Conservation (phyloP, 441 rosid species). For the Populus tomentosa region DNA sequence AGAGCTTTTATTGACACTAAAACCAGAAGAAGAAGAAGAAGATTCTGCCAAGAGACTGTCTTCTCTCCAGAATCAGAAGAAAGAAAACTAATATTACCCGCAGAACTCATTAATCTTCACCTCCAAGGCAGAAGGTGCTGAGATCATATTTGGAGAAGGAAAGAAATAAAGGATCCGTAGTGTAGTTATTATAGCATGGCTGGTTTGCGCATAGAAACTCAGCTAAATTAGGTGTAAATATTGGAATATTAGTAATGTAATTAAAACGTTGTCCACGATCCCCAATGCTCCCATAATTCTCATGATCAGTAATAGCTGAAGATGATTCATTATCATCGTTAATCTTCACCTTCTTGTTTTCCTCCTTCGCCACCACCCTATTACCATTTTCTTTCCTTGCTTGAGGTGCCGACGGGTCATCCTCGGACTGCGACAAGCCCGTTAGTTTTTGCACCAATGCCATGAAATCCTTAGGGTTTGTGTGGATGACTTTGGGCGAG, state of each 20-base stretch:
- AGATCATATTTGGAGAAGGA: constrained; percentile 32
- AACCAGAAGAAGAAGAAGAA: not conserved
- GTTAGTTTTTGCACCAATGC: constrained; percentile 76
- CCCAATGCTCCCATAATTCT: constrained; percentile 32
- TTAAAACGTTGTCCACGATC: constrained; percentile 36
- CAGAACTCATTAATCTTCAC: constrained; percentile 37
- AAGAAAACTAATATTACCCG: constrained; percentile 22
- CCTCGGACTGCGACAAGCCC: constrained; percentile 45
- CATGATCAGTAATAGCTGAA: constrained; percentile 54
- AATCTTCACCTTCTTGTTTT: not conserved
- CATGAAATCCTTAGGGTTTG: constrained; percentile 72
- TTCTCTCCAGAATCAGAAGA: not conserved
- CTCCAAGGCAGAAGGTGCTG: constrained; percentile 40
- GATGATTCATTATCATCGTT: constrained; percentile 58
- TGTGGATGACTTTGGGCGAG: constrained; percentile 69
- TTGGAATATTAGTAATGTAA: constrained; percentile 38
- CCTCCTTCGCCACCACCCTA: constrained; percentile 14
- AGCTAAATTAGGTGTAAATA: constrained; percentile 33
- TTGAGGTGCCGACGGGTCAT: constrained; percentile 6
- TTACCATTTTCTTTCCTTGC: constrained; percentile 10
- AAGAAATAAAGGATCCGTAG: constrained; percentile 38
- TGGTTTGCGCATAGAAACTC: constrained; percentile 44
- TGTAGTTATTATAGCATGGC: constrained; percentile 29
- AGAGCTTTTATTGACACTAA: not conserved
- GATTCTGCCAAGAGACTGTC: not conserved